Conservation (phyloP, 2,329 filamentous ascomycete genomes). For the Penicillium sp. region DNA sequence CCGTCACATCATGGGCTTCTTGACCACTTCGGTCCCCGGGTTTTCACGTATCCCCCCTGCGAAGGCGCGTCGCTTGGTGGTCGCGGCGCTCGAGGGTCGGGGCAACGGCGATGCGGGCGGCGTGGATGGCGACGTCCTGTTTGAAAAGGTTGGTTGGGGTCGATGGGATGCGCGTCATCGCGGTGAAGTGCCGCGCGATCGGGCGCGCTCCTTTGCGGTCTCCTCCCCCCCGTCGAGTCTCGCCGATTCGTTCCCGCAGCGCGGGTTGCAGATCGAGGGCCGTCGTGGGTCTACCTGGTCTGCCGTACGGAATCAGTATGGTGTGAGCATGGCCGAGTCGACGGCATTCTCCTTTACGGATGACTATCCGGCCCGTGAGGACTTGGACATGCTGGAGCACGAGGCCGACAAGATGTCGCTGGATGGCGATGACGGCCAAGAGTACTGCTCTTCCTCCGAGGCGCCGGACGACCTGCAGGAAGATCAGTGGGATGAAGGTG, state of each 20-base stretch:
- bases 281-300: conserved; percentile 25
- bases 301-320: conserved; percentile 40
- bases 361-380: conserved; percentile 55
- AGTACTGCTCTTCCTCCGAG: conserved; percentile 69
- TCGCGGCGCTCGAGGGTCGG: conserved; percentile 82
- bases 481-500: conserved; percentile 75
- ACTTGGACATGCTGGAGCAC: conserved; percentile 66
- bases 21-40: conserved; percentile 87
- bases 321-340: conserved; percentile 63
- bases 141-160: conserved; percentile 96
- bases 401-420: conserved; percentile 95
- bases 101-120: conserved; percentile 50
- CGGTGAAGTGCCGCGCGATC: conserved; percentile 49
- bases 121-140: conserved; percentile 54
- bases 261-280: conserved; percentile 45
- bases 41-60: conserved; percentile 83
- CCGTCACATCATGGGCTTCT: conserved; percentile 88
- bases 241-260: conserved; percentile 40
- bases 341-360: conserved; percentile 66
- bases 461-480: conserved; percentile 59
- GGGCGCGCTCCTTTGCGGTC: conserved; percentile 23
- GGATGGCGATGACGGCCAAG: conserved; percentile 55
- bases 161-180: conserved; percentile 81
- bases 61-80: conserved; percentile 84
- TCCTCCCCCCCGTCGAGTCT: conserved; percentile 51